Evolutionary conservation across 257 asterid species (phyloP).

Genomic region (Lantana camara): DNA sequence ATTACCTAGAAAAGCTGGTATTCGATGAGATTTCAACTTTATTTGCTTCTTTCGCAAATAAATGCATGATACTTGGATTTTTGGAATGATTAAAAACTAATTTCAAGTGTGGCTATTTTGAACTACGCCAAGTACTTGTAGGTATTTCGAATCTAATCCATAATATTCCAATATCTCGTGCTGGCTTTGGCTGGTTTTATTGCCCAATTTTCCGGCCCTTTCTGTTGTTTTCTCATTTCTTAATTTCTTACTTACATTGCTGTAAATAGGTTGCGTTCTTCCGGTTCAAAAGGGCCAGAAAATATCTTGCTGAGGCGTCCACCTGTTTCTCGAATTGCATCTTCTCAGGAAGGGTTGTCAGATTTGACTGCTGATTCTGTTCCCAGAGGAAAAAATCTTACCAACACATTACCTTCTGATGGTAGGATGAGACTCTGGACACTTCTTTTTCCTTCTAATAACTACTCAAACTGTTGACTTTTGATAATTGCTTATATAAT

Average conservation of each 20-base stretch:
- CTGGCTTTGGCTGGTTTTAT: background rate
- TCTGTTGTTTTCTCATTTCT: background rate
- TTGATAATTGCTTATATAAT: background rate
- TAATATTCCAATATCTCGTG: background rate
- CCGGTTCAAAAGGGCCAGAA: conserved; percentile 58
- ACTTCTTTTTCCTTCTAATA: background rate
- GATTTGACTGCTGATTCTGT: conserved; percentile 54
- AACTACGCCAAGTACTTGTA: background rate
- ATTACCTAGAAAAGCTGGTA: too few relatives aligned
- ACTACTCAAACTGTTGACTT: background rate
- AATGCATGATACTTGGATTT: background rate
- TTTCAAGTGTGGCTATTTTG: background rate
- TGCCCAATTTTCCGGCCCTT: background rate
- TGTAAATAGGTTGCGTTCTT: conserved; percentile 41
- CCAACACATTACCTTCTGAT: conserved; percentile 48
- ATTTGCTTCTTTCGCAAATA: background rate
- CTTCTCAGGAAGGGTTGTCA: conserved; percentile 68
- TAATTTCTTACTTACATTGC: conserved; percentile 17
- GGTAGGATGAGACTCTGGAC: conserved; percentile 39
- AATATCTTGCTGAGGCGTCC: conserved; percentile 82
- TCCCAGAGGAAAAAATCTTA: conserved; percentile 46
- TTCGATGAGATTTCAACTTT: background rate
- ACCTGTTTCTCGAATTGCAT: conserved; percentile 60
- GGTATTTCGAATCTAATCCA: background rate
- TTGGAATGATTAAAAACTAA: too few relatives aligned